phyloP scores from a whole-genome alignment of 208 protist species.

The Trypanosoma cruzi region DNA sequence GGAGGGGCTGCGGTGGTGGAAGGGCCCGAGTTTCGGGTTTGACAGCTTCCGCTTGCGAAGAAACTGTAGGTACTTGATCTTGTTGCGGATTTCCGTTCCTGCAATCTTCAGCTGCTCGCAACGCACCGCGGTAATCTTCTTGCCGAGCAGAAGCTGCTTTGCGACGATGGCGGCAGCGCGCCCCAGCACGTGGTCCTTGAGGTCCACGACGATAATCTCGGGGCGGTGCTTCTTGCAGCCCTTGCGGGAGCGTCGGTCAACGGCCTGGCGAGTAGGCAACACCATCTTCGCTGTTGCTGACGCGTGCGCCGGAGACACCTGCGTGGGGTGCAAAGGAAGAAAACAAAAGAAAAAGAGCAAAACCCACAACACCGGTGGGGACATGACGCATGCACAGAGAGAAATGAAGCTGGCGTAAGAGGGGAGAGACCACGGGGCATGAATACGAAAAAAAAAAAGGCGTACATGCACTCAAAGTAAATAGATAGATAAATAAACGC shows the following conservation, averaged over 20 bases:
- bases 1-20: no score
- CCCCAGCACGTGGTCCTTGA: slow-evolving; percentile 97
- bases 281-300: slow-evolving; percentile 40
- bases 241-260: slow-evolving; percentile 69
- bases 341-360: slow-evolving; percentile 11
- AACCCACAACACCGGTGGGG: background rate
- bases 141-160: slow-evolving; percentile 97
- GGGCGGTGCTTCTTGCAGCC: slow-evolving; percentile 76
- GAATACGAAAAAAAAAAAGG: slow-evolving; percentile 19
- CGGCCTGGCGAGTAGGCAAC: slow-evolving; percentile 65
- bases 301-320: slow-evolving; percentile 3
- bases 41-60: no score
- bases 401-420: background rate
- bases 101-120: slow-evolving; percentile 97
- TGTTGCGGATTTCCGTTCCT: slow-evolving; percentile 98
- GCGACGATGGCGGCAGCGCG: slow-evolving; percentile 97
- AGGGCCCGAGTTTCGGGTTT: no score
- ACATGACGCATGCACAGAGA: background rate
- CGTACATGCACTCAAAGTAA: background rate
- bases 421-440: background rate
- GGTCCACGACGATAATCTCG: slow-evolving; percentile 96
- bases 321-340: background rate
- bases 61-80: slow-evolving; percentile 96
- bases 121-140: slow-evolving; percentile 97
- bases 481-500: background rate